Percentiles rank a stretch among this genome's conserved stretches.
phyloP scores from a whole-genome alignment of 805 yeast species.

The Lachancea sp. region DNA sequence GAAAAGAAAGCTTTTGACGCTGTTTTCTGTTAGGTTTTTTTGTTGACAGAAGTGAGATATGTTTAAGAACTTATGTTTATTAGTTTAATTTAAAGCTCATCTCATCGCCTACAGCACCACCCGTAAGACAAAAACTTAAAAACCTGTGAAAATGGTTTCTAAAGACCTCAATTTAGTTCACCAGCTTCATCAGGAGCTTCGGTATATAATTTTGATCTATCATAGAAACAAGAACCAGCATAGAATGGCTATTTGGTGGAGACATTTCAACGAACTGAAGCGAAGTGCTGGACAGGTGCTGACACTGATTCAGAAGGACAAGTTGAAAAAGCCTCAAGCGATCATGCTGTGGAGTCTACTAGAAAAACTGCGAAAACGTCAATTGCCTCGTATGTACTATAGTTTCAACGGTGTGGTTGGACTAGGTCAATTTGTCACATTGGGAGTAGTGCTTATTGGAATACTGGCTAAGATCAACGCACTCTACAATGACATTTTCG shows the following conservation, averaged over 20 bases:
- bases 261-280: constrained; percentile 53
- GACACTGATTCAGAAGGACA: constrained; percentile 22
- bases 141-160: neutral
- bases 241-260: constrained; percentile 71
- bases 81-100: neutral
- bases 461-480: constrained; percentile 40
- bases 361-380: constrained; percentile 31
- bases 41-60: too few species aligned
- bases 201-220: constrained; percentile 54
- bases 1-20: too few species aligned
- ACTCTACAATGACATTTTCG: constrained; percentile 16
- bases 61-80: too few species aligned
- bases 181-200: constrained; percentile 42
- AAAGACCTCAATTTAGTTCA: neutral
- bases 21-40: too few species aligned
- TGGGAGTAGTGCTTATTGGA: constrained; percentile 68
- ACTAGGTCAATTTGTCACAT: constrained; percentile 66
- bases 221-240: constrained; percentile 78
- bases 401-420: constrained; percentile 63
- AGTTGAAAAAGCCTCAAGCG: constrained; percentile 11
- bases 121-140: neutral
- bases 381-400: constrained; percentile 46
- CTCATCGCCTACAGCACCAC: neutral
- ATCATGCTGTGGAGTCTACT: constrained; percentile 12
- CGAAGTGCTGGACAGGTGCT: constrained; percentile 35